These are phyloP conservation scores for Candida ficus DNA, from an alignment of 805 yeast genomes.

Conservation along the genomic window DNA sequence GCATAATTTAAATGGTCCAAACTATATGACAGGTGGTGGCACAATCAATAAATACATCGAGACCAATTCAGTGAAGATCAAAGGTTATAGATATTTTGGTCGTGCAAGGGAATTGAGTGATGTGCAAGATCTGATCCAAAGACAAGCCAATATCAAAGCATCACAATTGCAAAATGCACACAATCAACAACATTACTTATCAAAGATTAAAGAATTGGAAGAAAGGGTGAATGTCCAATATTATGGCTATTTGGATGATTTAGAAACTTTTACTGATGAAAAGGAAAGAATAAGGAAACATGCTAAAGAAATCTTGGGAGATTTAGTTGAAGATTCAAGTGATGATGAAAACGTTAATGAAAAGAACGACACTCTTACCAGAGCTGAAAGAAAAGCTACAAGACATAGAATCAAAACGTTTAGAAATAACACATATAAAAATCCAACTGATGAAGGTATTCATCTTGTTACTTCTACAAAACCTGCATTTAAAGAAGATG, in stretches of 20 bases:
- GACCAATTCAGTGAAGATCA: constrained; percentile 16
- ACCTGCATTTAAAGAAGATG: constrained; percentile 9
- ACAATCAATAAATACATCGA: constrained; percentile 11
- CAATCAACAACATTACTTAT: constrained; percentile 14
- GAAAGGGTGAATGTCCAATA: constrained; percentile 31
- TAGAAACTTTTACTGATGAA: constrained; percentile 1
- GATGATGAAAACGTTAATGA: constrained; percentile 1
- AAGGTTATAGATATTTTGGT: constrained; percentile 60
- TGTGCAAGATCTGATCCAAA: constrained; percentile 44
- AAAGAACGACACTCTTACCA: constrained; percentile 13
- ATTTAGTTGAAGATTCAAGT: constrained; percentile 4
- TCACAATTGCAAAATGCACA: constrained; percentile 13
- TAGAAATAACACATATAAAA: not conserved
- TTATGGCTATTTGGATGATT: constrained; percentile 38
- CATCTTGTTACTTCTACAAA: not conserved
- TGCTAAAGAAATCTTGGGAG: constrained; percentile 12
- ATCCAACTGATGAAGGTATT: not conserved
- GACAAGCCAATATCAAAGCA: constrained; percentile 24
- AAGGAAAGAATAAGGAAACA: constrained; percentile 8
- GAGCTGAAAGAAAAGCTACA: constrained; percentile 27
- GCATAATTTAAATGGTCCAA: constrained; percentile 67
- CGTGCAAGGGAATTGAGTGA: constrained; percentile 79
- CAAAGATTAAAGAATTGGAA: constrained; percentile 21
- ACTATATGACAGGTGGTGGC: constrained; percentile 36
- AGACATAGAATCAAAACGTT: constrained; percentile 14